Percentiles rank a stretch among this genome's conserved stretches.
phyloP scores from a whole-genome alignment of 2,329 filamentous ascomycete species.

The Xylaria multiplex region DNA sequence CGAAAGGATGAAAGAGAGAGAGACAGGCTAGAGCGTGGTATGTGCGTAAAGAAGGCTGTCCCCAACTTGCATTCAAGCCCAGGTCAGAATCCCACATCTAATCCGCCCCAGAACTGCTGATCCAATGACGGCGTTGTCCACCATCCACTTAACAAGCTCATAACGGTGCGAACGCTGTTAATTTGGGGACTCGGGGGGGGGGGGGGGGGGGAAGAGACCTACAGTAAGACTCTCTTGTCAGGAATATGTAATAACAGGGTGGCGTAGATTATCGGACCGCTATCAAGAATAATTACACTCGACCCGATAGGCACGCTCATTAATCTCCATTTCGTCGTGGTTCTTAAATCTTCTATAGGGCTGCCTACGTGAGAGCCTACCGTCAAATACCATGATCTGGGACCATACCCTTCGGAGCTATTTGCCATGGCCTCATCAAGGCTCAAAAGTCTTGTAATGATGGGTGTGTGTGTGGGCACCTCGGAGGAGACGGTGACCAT shows the following conservation, averaged over 20 bases:
- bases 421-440: constrained; percentile 13
- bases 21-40: constrained; percentile 1
- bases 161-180: constrained; percentile 27
- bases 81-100: constrained; percentile 23
- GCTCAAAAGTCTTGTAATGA: neutral
- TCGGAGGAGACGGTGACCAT: constrained; percentile 15
- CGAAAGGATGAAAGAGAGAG: constrained; percentile 9
- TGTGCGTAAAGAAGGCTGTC: constrained; percentile 9
- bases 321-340: constrained; percentile 16
- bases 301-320: constrained; percentile 25
- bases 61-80: constrained; percentile 11
- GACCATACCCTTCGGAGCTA: neutral
- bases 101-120: constrained; percentile 14
- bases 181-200: constrained; percentile 5
- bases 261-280: constrained; percentile 16
- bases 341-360: constrained; percentile 24
- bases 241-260: constrained; percentile 7
- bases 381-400: constrained; percentile 7
- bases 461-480: constrained; percentile 24
- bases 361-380: constrained; percentile 1
- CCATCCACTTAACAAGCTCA: constrained; percentile 31
- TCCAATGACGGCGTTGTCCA: neutral
- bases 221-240: constrained; percentile 16
- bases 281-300: constrained; percentile 12
- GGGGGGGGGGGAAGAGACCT: neutral